These are phyloP conservation scores for Baudoinia panamericana DNA, from an alignment of 495 filamentous ascomycete species.

Conservation along the genomic window DNA sequence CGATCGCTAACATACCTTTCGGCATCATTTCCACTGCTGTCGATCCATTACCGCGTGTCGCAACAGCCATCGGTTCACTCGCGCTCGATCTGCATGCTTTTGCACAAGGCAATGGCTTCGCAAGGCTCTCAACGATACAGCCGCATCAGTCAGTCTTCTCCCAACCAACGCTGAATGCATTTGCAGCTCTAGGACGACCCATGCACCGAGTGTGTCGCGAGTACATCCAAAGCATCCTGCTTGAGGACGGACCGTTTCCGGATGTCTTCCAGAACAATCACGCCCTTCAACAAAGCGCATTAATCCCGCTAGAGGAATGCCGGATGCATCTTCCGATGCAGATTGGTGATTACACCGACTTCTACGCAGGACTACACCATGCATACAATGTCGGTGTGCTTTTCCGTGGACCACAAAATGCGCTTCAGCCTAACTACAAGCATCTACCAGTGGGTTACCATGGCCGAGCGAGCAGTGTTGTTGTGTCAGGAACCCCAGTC, in stretches of 20 bases:
- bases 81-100: slow-evolving; percentile 66
- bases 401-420: slow-evolving; percentile 70
- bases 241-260: slow-evolving; percentile 43
- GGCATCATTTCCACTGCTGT: slow-evolving; percentile 61
- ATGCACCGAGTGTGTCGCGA: slow-evolving; percentile 59
- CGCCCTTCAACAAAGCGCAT: slow-evolving; percentile 37
- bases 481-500: slow-evolving; percentile 38
- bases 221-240: slow-evolving; percentile 61
- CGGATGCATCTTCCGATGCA: slow-evolving; percentile 69
- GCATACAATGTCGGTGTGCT: slow-evolving; percentile 68
- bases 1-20: slow-evolving; percentile 82
- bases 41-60: slow-evolving; percentile 45
- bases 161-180: slow-evolving; percentile 63
- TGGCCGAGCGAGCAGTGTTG: slow-evolving; percentile 30
- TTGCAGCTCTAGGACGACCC: slow-evolving; percentile 62
- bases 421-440: slow-evolving; percentile 80
- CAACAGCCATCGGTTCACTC: slow-evolving; percentile 65
- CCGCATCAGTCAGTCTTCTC: slow-evolving; percentile 49
- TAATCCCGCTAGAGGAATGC: slow-evolving; percentile 46
- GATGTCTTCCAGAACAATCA: slow-evolving; percentile 46
- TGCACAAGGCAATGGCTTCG: slow-evolving; percentile 44
- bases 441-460: slow-evolving; percentile 73
- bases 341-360: slow-evolving; percentile 95
- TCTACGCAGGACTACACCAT: slow-evolving; percentile 87
- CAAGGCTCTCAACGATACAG: slow-evolving; percentile 44